phyloP scores from a whole-genome alignment of 2,329 filamentous ascomycete species.

The Trichoderma hamatum region DNA sequence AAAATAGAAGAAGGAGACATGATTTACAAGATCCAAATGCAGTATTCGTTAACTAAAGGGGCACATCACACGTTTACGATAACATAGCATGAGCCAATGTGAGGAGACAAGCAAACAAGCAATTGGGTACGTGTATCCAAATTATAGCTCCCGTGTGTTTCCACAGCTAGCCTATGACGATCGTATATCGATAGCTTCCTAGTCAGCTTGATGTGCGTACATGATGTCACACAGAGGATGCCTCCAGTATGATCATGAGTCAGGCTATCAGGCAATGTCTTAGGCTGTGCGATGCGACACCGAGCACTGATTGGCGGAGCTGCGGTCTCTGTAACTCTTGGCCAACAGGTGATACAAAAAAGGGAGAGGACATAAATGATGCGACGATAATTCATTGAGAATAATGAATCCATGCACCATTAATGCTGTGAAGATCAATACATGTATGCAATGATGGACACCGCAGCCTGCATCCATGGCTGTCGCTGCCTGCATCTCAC shows the following conservation, averaged over 20 bases:
- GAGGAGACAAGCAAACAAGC: neutral
- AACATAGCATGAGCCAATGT: neutral
- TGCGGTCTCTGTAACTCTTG: neutral
- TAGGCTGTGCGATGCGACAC: neutral
- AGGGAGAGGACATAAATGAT: neutral
- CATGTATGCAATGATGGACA: no score
- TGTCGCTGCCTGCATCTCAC: neutral
- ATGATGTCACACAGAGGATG: neutral
- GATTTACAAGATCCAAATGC: neutral
- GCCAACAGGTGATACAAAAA: neutral
- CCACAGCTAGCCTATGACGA: neutral
- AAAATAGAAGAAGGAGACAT: neutral
- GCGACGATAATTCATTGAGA: neutral
- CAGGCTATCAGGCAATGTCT: constrained; percentile 1
- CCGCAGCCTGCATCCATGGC: neutral
- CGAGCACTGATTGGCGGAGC: neutral
- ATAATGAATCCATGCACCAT: neutral
- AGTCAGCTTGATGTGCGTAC: neutral
- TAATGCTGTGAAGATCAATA: neutral
- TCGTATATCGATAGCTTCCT: neutral
- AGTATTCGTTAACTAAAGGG: neutral
- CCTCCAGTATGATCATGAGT: neutral
- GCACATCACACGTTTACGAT: neutral
- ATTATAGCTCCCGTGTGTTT: neutral
- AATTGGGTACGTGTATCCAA: neutral